Percentiles rank a stretch among this genome's conserved stretches.
Conservation (phyloP, 805 yeast species). For the Candida insectorum region DNA sequence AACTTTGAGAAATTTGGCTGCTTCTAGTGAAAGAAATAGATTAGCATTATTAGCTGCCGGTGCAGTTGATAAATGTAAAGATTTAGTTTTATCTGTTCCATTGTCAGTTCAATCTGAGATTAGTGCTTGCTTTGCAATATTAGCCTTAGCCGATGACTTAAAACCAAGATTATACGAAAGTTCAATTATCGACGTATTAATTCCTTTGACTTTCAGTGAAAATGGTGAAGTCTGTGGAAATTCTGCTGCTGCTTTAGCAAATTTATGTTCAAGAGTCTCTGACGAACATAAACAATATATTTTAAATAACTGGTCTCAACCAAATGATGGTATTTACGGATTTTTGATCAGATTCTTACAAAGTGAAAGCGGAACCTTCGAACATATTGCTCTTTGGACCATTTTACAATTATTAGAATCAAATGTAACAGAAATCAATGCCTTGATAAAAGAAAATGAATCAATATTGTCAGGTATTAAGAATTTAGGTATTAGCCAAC, state of each 20-base stretch:
- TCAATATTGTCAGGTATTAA: constrained; percentile 54
- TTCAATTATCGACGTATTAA: constrained; percentile 81
- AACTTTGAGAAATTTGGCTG: constrained; percentile 92
- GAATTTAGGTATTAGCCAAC: constrained; percentile 40
- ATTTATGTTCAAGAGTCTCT: constrained; percentile 81
- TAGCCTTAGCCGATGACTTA: constrained; percentile 93
- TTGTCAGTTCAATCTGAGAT: constrained; percentile 93
- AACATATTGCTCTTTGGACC: constrained; percentile 97
- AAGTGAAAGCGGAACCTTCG: constrained; percentile 88
- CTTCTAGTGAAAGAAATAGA: constrained; percentile 90
- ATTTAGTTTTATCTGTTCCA: constrained; percentile 80
- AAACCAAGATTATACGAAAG: constrained; percentile 79
- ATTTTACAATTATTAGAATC: constrained; percentile 89
- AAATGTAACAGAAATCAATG: constrained; percentile 60
- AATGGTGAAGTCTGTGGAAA: constrained; percentile 97
- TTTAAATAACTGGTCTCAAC: constrained; percentile 71
- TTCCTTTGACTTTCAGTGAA: constrained; percentile 83
- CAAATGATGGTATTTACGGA: constrained; percentile 81
- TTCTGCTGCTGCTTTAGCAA: constrained; percentile 97
- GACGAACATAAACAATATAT: constrained; percentile 74
- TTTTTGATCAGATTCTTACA: constrained; percentile 78
- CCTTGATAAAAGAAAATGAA: constrained; percentile 52
- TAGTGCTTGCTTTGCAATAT: constrained; percentile 94
- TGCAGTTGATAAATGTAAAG: constrained; percentile 90
- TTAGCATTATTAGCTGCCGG: constrained; percentile 90